Evolutionary conservation across 192 early-diverging fungal genomes (phyloP), one percentile per base, ranked within the genome.

Genomic region (Mortierella claussenii): DNA sequence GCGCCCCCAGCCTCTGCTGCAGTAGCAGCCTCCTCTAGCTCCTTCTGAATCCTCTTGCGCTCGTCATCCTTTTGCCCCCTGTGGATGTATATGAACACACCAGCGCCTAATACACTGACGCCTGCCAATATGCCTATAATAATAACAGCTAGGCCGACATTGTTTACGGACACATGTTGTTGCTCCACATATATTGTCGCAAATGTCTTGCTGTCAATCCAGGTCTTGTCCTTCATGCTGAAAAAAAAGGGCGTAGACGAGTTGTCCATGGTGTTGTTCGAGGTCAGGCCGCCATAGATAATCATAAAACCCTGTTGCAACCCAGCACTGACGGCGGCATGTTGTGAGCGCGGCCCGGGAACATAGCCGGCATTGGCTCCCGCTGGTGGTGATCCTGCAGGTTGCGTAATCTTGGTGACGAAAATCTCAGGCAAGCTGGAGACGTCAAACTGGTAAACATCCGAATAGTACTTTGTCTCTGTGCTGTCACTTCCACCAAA

Each of bases 51-150:
- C n/a, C 66, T 27, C 49, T 52, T 31, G 15, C 18, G 47, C 11
- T 51, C 55, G 21, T 74, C 61, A 13, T 65, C 47, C 3, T 42
- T 23, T 9, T 63, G 13, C 9, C 70, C 70, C 18, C 28, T 75
- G 56, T 57, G 60, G 45, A 75, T 75, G 28, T 75, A 75, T 4
- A 47, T 43, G 2, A 23, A 49, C 7, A 76, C 73, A 32, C 32
- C 45, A 34, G 15, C 57, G 17, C 73, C 73, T 1, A 76, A 42
- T 1, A 62, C 6, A 11, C 43, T 18, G 3, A 67, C 65, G 23
- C 63, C 57, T 20, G 58, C 59, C 26, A 76, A 10, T 44, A 76
- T 76, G 2, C 63, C 57, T 3, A 45, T 20, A 48, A 76, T 55
- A 24, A 76, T 61, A 12, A 42, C 21, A 24, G 36, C 20, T 7